Evolutionary conservation across 805 yeast genomes (phyloP).

Genomic region (Yarrowia deformans): DNA sequence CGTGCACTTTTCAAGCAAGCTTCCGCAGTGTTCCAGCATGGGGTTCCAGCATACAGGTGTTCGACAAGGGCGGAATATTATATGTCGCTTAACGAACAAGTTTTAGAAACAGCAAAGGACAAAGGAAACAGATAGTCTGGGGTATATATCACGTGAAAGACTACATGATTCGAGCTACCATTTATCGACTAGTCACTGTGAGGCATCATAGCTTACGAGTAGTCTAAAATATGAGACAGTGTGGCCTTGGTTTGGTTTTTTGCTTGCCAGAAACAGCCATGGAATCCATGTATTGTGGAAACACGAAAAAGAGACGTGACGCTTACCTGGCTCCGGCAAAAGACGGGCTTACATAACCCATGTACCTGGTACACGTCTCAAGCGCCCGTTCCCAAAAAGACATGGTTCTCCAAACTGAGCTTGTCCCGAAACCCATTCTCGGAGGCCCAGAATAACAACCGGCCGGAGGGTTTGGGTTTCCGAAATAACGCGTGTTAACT

Average conservation of each 20-base stretch:
- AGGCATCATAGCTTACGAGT: too few species aligned
- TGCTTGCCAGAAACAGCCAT: too few species aligned
- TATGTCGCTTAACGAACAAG: neutral
- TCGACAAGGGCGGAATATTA: neutral
- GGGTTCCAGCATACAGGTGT: neutral
- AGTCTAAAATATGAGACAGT: too few species aligned
- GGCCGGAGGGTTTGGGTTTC: conserved; percentile 29
- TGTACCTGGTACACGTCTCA: neutral
- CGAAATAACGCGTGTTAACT: conserved; percentile 26
- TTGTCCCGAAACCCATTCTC: neutral
- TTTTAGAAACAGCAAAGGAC: neutral
- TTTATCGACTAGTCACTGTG: neutral
- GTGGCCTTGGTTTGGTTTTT: too few species aligned
- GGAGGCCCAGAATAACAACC: neutral
- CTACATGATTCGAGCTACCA: too few species aligned
- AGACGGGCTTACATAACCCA: neutral
- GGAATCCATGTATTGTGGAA: too few species aligned
- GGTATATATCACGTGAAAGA: neutral
- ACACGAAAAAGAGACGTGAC: neutral
- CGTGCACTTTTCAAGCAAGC: conserved; percentile 6
- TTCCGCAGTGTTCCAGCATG: conserved; percentile 6
- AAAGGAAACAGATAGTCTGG: neutral
- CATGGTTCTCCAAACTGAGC: neutral
- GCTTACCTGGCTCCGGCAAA: neutral
- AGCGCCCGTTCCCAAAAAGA: neutral